Base-by-base conservation (phyloP, 257 asterid species). In the Solanum megistacrolobum region DNA sequence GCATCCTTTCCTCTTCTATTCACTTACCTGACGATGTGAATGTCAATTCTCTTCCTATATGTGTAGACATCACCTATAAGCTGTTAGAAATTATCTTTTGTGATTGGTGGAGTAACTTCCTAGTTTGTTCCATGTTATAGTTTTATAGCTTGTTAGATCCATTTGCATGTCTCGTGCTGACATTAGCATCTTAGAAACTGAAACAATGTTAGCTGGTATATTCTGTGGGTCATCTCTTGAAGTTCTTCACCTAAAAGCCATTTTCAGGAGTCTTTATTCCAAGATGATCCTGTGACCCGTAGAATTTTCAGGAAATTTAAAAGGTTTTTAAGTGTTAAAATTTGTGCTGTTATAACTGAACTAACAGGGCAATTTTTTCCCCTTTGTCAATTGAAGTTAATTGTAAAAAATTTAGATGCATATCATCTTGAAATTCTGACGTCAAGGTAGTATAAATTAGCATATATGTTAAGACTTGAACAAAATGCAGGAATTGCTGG, bases 401-500 rank as follows among this genome's bases (percentile, higher is more conserved):
- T 81, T 48, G 29, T 48, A 48, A 82, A 48, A 48, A 10, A 38
- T 20, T 46, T 25, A 48, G 43, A 82, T 48, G 85, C 69, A 27
- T 79, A 79, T 43, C 85, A 43, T 79, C 85, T 79, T 79, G 85
- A 79, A 79, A 43, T 39, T 78, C 60, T 27, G 27, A 43, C 10
- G 5, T 27, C 65, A 79, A 79, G 85, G 39, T 43, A 27, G 66
- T 48, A 31, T 48, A 81, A 46, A 48, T 25, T 34, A 18, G 85
- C 34, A 8, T 12, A 31, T 71, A 31, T 79, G 32, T 85, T 85
- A 39, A 85, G 12, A 62, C 81, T 71, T 79, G 84, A 46, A n/a
- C 32, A 68, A 48, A 25, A 20, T 88, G 88, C 93, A 96, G 98
- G 98, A 93, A 41, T 69, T 89, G 71, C 81, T 88, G 71, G 95